Base-by-base conservation (phyloP, 2,329 filamentous ascomycete genomes). In the Cucurbitaria berberidis region DNA sequence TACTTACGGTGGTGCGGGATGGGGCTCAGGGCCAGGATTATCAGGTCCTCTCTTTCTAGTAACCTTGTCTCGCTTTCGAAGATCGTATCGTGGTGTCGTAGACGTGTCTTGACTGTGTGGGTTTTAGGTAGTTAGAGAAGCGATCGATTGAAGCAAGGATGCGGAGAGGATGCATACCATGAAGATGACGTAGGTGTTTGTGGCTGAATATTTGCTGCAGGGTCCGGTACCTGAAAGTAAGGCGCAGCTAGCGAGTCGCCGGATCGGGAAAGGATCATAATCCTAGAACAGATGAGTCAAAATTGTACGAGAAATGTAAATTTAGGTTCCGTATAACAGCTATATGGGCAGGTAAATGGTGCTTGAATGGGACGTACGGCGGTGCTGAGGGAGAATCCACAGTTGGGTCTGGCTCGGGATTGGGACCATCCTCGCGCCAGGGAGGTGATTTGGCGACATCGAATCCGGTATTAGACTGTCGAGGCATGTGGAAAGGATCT, bases 331-430 rank as follows among this genome's bases (percentile, higher is more conserved):
- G n/a, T n/a, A n/a, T n/a, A n/a, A n/a, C n/a, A n/a, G n/a, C n/a
- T n/a, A n/a, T n/a, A n/a, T n/a, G n/a, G n/a, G n/a, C n/a, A n/a
- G n/a, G n/a, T n/a, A n/a, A n/a, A n/a, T n/a, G n/a, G n/a, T n/a
- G n/a, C n/a, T n/a, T n/a, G n/a, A n/a, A n/a, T n/a, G n/a, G n/a
- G n/a, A 65, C 68, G 51, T 59, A 70, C 66, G 67, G 66, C 52
- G 66, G 67, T 59, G 66, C 64, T 22, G 60, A 53, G 39, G 68
- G 64, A n/a, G 62, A 60, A 34, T 70, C 66, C 30, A 63, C 64
- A 32, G 61, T 46, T 51, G 66, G 59, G 2, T 58, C 51, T 13
- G 55, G 58, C n/a, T 46, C 26, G 0, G 42, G 42, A 11, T 51
- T 48, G 19, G 40, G 41, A n/a, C 47, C 26, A 19, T 44, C 44